Conservation (phyloP, 306 rosid species). For the Cyclanthera cordifolia region DNA sequence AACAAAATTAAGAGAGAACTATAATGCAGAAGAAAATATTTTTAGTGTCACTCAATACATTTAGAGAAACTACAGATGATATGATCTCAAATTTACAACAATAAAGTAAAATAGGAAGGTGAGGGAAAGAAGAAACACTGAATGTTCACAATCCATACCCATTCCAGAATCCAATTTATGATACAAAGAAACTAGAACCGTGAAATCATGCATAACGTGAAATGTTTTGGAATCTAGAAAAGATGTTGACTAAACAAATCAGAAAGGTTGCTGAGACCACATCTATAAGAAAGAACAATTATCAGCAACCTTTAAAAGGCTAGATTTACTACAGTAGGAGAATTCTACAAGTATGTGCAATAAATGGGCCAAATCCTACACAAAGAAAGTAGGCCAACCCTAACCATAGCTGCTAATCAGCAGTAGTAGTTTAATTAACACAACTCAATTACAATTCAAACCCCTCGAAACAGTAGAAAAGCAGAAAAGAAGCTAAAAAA, state of each 20-base stretch:
- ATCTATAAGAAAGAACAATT: neutral
- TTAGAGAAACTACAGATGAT: neutral
- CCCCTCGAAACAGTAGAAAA: neutral
- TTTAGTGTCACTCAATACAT: neutral
- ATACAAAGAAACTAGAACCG: neutral
- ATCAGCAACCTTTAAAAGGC: neutral
- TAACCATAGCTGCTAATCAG: neutral
- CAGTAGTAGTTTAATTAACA: neutral
- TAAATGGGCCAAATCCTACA: no score
- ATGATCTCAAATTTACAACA: neutral
- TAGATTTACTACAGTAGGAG: no score
- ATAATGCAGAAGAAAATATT: conserved; percentile 7
- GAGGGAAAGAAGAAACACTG: neutral
- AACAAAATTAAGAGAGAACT: neutral
- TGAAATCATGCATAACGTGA: no score
- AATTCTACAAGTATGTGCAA: conserved; percentile 3
- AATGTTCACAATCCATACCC: neutral
- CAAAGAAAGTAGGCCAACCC: neutral
- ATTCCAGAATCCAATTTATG: neutral
- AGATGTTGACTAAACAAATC: neutral
- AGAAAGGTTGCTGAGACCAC: neutral
- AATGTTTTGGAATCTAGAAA: neutral
- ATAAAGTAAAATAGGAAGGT: neutral
- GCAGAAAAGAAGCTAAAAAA: neutral
- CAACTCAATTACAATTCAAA: neutral